Conservation (phyloP, 2,329 filamentous ascomycete genomes). For the Exophiala spinifera region DNA sequence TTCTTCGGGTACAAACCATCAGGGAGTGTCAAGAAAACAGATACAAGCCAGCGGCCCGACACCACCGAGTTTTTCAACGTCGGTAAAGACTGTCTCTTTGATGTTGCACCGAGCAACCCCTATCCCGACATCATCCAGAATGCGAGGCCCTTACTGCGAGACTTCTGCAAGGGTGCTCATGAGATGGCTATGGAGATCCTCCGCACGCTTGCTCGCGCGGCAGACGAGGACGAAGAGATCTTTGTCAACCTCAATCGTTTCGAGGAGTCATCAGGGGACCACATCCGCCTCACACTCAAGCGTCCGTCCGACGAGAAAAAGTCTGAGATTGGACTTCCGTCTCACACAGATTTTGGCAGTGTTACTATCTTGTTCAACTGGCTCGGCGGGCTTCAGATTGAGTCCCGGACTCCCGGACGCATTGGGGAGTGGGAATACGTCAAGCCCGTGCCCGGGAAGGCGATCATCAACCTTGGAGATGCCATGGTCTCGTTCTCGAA, state of each 20-base stretch:
- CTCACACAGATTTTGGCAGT: constrained; percentile 36
- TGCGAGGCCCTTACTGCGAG: background rate
- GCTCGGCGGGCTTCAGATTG: constrained; percentile 33
- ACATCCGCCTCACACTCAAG: constrained; percentile 45
- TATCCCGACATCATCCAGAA: constrained; percentile 8
- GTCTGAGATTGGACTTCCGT: constrained; percentile 23
- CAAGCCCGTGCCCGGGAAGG: constrained; percentile 47
- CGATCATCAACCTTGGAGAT: constrained; percentile 45
- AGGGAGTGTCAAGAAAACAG: constrained; percentile 19
- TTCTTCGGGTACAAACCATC: constrained; percentile 30
- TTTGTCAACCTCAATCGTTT: constrained; percentile 28
- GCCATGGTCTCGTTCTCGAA: constrained; percentile 46
- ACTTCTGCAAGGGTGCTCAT: constrained; percentile 16
- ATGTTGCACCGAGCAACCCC: background rate
- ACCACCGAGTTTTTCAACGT: constrained; percentile 26
- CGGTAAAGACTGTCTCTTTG: constrained; percentile 10
- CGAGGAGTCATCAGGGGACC: constrained; percentile 44
- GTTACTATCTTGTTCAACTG: constrained; percentile 35
- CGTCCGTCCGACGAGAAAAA: constrained; percentile 26
- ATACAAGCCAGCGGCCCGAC: constrained; percentile 23
- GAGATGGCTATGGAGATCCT: constrained; percentile 27
- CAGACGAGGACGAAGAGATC: constrained; percentile 20
- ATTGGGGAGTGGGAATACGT: constrained; percentile 51
- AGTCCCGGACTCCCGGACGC: constrained; percentile 34
- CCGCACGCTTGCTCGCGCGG: constrained; percentile 17